Evolutionary conservation across 495 filamentous ascomycete species (phyloP).

Genomic region (Opeltia flavorubescens): DNA sequence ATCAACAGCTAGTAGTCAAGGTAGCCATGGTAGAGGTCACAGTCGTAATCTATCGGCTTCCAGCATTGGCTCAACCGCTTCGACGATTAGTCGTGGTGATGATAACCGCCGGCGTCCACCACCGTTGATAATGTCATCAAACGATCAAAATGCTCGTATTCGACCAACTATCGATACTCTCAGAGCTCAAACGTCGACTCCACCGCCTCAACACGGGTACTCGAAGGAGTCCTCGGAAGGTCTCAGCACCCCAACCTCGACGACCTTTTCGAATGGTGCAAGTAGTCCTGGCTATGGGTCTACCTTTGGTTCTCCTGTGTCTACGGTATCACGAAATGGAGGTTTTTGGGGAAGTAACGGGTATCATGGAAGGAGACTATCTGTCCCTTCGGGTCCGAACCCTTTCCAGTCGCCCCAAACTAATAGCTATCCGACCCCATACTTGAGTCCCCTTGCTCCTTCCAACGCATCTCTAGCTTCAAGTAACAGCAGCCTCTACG

Average conservation of each 20-base stretch:
- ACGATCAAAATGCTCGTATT: constrained; percentile 41
- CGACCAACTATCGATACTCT: constrained; percentile 49
- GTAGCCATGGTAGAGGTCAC: constrained; percentile 58
- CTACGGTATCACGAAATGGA: constrained; percentile 45
- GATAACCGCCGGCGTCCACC: constrained; percentile 53
- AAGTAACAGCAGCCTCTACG: constrained; percentile 39
- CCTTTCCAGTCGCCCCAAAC: constrained; percentile 59
- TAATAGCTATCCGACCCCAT: constrained; percentile 38
- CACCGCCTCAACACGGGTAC: constrained; percentile 30
- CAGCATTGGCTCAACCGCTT: constrained; percentile 64
- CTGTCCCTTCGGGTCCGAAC: constrained; percentile 62
- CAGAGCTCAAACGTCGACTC: constrained; percentile 32
- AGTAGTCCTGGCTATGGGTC: constrained; percentile 60
- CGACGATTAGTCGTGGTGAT: constrained; percentile 50
- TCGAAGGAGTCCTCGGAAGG: constrained; percentile 47
- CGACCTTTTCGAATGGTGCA: constrained; percentile 55
- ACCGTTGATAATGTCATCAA: constrained; percentile 71
- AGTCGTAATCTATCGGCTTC: constrained; percentile 74
- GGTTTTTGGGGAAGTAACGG: constrained; percentile 52
- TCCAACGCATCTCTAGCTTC: constrained; percentile 43
- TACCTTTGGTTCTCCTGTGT: constrained; percentile 51
- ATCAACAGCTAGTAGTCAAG: constrained; percentile 54
- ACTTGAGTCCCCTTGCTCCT: constrained; percentile 40
- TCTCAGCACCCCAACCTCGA: constrained; percentile 64
- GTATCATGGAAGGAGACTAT: constrained; percentile 60